Evolutionary conservation across 2,329 filamentous ascomycete species (phyloP).

Genomic region (Cladosporium sp.): DNA sequence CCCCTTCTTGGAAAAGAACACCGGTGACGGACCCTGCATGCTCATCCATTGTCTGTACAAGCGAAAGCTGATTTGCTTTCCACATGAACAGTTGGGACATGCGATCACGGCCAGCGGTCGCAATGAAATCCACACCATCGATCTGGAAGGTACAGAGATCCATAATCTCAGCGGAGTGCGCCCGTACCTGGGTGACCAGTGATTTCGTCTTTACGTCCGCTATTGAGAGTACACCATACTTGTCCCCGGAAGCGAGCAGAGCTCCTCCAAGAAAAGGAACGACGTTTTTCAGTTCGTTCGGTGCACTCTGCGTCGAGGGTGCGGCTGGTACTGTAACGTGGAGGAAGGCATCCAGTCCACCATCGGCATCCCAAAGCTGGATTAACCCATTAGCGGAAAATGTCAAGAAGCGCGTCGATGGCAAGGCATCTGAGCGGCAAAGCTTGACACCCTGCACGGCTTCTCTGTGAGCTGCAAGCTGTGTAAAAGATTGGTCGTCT

Average conservation of each 20-base stretch:
- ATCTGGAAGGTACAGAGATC: constrained; percentile 69
- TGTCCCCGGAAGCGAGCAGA: constrained; percentile 78
- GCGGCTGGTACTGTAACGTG: constrained; percentile 53
- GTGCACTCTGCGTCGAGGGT: constrained; percentile 1
- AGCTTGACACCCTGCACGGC: constrained; percentile 66
- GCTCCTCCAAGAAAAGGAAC: constrained; percentile 56
- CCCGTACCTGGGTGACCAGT: constrained; percentile 68
- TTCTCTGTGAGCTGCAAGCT: constrained; percentile 53
- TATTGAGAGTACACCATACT: constrained; percentile 65
- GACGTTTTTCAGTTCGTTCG: constrained; percentile 56
- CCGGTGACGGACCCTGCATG: constrained; percentile 82
- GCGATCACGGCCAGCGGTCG: constrained; percentile 79
- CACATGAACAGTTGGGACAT: constrained; percentile 88
- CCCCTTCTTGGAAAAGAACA: constrained; percentile 62
- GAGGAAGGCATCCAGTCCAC: constrained; percentile 60
- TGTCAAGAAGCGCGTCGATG: constrained; percentile 72
- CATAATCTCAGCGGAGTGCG: constrained; percentile 80
- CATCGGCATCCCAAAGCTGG: constrained; percentile 75
- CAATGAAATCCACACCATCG: constrained; percentile 61
- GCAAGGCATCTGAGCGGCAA: constrained; percentile 55
- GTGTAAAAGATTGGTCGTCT: constrained; percentile 20
- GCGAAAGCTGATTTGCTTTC: constrained; percentile 40
- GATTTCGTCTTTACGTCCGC: constrained; percentile 58
- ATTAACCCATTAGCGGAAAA: constrained; percentile 81
- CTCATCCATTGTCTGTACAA: constrained; percentile 88